Conservation (phyloP, 495 filamentous ascomycete genomes). For the Acidomyces sp. region DNA sequence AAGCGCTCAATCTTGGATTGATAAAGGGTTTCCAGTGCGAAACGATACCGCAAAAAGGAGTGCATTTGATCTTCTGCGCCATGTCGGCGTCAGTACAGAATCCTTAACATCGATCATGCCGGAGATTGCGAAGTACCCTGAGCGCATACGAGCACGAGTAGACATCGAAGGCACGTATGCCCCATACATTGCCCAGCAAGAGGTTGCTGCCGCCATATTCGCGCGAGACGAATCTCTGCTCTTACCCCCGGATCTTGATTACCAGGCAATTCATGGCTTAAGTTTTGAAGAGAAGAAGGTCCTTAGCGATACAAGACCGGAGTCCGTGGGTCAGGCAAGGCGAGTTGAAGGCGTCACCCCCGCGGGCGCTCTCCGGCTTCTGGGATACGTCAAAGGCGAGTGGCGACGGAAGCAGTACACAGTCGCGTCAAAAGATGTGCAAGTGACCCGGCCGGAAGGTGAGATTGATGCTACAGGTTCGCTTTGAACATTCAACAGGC, state of each 20-base stretch:
- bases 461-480: too few relatives aligned
- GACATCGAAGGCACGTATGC: conserved; percentile 71
- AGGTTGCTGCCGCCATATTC: conserved; percentile 47
- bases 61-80: conserved; percentile 63
- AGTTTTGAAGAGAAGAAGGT: conserved; percentile 62
- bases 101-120: conserved; percentile 44
- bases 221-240: conserved; percentile 61
- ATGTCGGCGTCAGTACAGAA: conserved; percentile 42
- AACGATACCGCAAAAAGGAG: conserved; percentile 45
- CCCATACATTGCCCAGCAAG: conserved; percentile 66
- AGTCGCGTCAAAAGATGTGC: too few relatives aligned
- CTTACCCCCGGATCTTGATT: conserved; percentile 68
- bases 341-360: conserved; percentile 74
- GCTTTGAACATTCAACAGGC: too few relatives aligned
- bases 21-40: conserved; percentile 53
- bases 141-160: conserved; percentile 50
- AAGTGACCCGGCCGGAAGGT: too few relatives aligned
- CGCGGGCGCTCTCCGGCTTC: conserved; percentile 41
- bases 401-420: too few relatives aligned
- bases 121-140: conserved; percentile 37
- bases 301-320: conserved; percentile 57
- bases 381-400: conserved; percentile 37
- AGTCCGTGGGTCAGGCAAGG: conserved; percentile 76
- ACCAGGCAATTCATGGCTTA: conserved; percentile 54
- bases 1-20: conserved; percentile 49